Conservation (phyloP, 139 green algal genomes). For the Diplosphaera chodatii region DNA sequence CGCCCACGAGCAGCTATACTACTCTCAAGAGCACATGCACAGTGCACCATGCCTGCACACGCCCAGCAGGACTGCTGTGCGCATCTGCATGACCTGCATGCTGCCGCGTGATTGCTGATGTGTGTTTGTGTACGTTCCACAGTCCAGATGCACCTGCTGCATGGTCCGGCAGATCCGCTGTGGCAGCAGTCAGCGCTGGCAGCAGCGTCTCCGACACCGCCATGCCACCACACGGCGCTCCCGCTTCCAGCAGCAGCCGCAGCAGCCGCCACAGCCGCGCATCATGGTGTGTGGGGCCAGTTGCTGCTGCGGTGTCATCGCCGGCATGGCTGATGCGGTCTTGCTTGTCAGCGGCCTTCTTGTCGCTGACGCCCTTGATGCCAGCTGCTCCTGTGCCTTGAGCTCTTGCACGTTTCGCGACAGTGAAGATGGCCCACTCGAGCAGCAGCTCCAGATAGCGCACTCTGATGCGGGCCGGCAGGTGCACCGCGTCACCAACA, state of each 20-base stretch:
- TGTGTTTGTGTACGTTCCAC: too few species aligned
- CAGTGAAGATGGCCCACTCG: not conserved
- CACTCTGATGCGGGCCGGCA: not conserved
- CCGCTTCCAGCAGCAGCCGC: not conserved
- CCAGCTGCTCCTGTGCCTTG: too few species aligned
- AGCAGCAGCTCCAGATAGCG: not conserved
- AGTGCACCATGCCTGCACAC: too few species aligned
- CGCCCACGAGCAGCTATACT: too few species aligned
- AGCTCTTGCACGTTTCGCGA: not conserved
- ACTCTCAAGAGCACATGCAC: too few species aligned
- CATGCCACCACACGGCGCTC: not conserved
- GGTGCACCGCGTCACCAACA: not conserved
- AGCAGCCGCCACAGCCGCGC: not conserved
- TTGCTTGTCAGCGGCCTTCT: too few species aligned
- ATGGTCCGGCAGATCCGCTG: not conserved
- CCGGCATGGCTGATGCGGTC: not conserved
- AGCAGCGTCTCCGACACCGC: not conserved
- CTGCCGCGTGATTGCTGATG: too few species aligned
- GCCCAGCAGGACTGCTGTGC: too few species aligned
- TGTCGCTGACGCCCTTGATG: not conserved
- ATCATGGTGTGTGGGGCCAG: not conserved
- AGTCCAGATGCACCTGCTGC: too few species aligned
- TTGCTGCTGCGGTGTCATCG: not conserved
- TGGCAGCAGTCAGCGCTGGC: not conserved
- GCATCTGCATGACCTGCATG: too few species aligned